Evolutionary conservation across 2,329 filamentous ascomycete genomes (phyloP).

Genomic region (Ophiostoma quercus): DNA sequence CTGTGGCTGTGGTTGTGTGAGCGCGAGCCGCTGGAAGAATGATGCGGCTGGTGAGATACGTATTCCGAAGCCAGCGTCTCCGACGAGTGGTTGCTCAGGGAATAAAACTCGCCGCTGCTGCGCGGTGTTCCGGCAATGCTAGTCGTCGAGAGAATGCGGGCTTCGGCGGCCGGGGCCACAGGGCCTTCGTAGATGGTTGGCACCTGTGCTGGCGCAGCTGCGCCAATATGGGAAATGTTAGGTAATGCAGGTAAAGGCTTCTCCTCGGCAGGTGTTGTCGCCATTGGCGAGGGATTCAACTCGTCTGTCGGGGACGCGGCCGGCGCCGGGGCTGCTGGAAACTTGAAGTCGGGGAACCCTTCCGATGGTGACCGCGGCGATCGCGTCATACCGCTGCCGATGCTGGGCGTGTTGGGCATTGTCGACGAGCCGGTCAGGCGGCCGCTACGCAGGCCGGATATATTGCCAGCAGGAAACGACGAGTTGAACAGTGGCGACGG

Average conservation of each 20-base stretch:
- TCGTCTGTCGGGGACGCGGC: not conserved
- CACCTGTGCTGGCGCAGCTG: conserved; percentile 29
- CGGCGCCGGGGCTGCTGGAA: conserved; percentile 36
- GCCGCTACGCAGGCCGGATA: conserved; percentile 34
- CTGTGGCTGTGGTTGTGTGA: conserved; percentile 32
- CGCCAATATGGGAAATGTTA: conserved; percentile 14
- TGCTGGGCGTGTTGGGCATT: conserved; percentile 42
- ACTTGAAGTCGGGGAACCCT: conserved; percentile 52
- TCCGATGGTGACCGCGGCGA: conserved; percentile 42
- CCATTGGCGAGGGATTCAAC: not conserved
- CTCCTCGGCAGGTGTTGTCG: conserved; percentile 27
- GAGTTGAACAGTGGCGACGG: conserved; percentile 51
- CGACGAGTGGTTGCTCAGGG: conserved; percentile 87
- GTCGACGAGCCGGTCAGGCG: conserved; percentile 41
- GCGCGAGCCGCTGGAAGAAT: conserved; percentile 34
- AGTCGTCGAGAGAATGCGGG: conserved; percentile 69
- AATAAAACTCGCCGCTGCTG: conserved; percentile 93
- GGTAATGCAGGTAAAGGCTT: conserved; percentile 34
- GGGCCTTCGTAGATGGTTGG: conserved; percentile 48
- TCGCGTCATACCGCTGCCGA: conserved; percentile 33
- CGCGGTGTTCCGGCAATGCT: conserved; percentile 75
- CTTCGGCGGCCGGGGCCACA: conserved; percentile 47
- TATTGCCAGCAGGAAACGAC: conserved; percentile 43
- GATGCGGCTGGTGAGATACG: conserved; percentile 48
- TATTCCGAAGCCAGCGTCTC: conserved; percentile 93